Conservation (phyloP, 2,329 filamentous ascomycete species). For the Aureobasidium sp. region DNA sequence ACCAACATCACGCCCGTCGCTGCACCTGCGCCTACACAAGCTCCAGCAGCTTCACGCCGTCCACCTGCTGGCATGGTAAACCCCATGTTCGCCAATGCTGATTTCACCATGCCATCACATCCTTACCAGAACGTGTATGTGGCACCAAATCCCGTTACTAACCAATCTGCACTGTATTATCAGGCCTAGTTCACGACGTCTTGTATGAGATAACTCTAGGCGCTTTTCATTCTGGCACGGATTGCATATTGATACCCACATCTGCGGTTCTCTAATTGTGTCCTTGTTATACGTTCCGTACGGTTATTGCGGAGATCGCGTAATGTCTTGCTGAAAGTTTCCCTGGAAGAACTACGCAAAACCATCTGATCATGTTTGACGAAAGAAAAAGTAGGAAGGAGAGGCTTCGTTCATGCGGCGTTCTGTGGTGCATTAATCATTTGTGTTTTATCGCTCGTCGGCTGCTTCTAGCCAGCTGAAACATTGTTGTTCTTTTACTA, state of each 20-base stretch:
- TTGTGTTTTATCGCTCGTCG: background rate
- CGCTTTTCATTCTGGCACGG: background rate
- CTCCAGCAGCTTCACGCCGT: conserved; percentile 20
- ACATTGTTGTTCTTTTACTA: background rate
- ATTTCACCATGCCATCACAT: conserved; percentile 69
- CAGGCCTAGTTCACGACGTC: background rate
- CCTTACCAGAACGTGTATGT: conserved; percentile 77
- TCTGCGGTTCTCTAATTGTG: background rate
- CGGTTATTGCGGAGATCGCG: background rate
- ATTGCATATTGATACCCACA: conserved; percentile 3
- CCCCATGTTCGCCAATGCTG: conserved; percentile 60
- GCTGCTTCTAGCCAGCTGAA: background rate
- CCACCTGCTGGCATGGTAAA: conserved; percentile 52
- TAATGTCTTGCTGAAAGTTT: background rate
- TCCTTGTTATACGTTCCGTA: background rate
- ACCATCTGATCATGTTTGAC: conserved; percentile 6
- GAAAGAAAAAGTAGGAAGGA: conserved; percentile 1
- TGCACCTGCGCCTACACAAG: conserved; percentile 23
- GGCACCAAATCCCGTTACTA: conserved; percentile 46
- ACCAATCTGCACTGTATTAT: conserved; percentile 8
- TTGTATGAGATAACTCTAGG: background rate
- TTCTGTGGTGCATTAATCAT: conserved; percentile 1
- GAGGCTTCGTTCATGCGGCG: background rate
- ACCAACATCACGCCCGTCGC: conserved; percentile 6
- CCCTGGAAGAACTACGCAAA: background rate